These are phyloP conservation scores for Glycine tomentella DNA, from an alignment of 306 rosid species.

Conservation along the genomic window DNA sequence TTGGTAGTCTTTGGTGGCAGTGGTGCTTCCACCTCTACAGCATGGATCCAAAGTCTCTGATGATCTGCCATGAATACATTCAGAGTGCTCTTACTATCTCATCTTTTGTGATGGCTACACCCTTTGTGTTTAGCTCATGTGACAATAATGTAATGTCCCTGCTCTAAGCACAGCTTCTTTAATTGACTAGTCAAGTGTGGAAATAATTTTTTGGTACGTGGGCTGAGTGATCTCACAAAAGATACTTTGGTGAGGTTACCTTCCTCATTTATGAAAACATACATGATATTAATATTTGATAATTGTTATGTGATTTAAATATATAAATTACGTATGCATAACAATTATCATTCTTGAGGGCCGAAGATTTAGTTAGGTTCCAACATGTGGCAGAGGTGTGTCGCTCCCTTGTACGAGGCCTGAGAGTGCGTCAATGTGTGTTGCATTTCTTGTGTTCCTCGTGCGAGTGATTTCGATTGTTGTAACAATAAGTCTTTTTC, in stretches of 20 bases:
- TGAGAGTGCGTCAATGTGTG: no score
- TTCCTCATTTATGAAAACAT: background rate
- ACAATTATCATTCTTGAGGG: no score
- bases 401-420: no score
- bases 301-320: no score
- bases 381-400: no score
- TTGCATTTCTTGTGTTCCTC: no score
- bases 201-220: background rate
- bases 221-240: background rate
- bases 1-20: conserved; percentile 32
- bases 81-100: background rate
- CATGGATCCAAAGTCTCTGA: conserved; percentile 51
- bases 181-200: background rate
- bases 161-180: background rate
- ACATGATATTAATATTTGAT: no score
- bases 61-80: conserved; percentile 52
- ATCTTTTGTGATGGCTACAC: background rate
- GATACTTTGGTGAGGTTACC: background rate
- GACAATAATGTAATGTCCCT: background rate
- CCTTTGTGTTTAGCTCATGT: background rate
- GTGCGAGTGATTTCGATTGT: no score
- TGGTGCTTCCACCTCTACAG: conserved; percentile 51
- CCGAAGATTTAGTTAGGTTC: no score
- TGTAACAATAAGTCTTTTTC: no score
- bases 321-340: no score